Evolutionary conservation across 1,284 basidiomycete genomes (phyloP).

Genomic region (Paramarasmius palmivorus): DNA sequence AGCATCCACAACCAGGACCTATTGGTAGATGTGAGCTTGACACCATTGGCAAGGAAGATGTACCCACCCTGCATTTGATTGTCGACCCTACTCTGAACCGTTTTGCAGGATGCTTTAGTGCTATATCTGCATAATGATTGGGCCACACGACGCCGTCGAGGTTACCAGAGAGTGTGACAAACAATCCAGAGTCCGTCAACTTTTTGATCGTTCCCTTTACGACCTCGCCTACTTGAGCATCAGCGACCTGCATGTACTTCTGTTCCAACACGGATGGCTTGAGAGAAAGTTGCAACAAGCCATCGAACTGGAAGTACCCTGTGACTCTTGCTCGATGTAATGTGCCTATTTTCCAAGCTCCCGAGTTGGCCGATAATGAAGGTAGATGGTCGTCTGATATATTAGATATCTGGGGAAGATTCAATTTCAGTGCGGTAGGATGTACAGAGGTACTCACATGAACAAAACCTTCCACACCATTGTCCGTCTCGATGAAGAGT

Average conservation of each 20-base stretch:
- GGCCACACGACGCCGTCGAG: slow-evolving; percentile 96
- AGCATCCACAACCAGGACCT: slow-evolving; percentile 88
- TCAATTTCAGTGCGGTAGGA: slow-evolving; percentile 6
- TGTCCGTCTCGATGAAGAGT: slow-evolving; percentile 65
- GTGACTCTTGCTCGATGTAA: slow-evolving; percentile 88
- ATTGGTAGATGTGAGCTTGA: slow-evolving; percentile 12
- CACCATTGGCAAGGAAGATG: not conserved
- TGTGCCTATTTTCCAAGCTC: slow-evolving; percentile 80
- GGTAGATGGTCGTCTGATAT: slow-evolving; percentile 90
- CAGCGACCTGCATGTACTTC: slow-evolving; percentile 83
- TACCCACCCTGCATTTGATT: slow-evolving; percentile 84
- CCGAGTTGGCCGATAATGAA: slow-evolving; percentile 65
- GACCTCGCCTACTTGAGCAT: slow-evolving; percentile 83
- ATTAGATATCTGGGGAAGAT: slow-evolving; percentile 78
- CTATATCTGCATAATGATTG: slow-evolving; percentile 93
- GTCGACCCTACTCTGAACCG: slow-evolving; percentile 84
- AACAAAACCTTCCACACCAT: slow-evolving; percentile 76
- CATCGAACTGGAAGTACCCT: slow-evolving; percentile 88
- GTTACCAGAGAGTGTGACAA: slow-evolving; percentile 82
- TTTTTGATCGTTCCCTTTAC: slow-evolving; percentile 86
- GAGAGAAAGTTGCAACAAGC: slow-evolving; percentile 84
- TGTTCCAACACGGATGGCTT: slow-evolving; percentile 84
- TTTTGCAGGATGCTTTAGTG: slow-evolving; percentile 89
- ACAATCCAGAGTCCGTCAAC: slow-evolving; percentile 78
- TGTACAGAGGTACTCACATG: slow-evolving; percentile 60